Evolutionary conservation across 2,329 filamentous ascomycete species (phyloP).

Genomic region (Dothideomycetes sp.): DNA sequence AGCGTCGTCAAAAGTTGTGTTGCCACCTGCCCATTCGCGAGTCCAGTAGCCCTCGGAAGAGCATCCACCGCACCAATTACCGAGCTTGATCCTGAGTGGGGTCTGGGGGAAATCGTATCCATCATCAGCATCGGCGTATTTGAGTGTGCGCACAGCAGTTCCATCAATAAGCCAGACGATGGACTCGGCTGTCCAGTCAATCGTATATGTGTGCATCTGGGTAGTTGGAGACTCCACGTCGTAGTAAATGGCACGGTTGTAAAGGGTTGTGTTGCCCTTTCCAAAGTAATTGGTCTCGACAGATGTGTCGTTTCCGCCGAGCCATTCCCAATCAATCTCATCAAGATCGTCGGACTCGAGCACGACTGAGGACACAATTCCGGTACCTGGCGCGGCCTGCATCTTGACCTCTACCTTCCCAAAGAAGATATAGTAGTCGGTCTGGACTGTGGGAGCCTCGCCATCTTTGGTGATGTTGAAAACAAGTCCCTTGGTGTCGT

Average conservation of each 20-base stretch:
- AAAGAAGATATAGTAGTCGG: slow-evolving; percentile 78
- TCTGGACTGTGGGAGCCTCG: slow-evolving; percentile 67
- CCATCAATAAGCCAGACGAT: slow-evolving; percentile 63
- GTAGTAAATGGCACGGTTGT: slow-evolving; percentile 56
- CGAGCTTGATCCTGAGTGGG: slow-evolving; percentile 57
- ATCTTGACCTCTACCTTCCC: slow-evolving; percentile 68
- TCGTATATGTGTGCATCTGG: slow-evolving; percentile 59
- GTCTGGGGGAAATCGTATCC: slow-evolving; percentile 67
- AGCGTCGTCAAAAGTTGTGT: slow-evolving; percentile 20
- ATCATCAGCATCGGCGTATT: slow-evolving; percentile 25
- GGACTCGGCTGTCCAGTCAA: slow-evolving; percentile 56
- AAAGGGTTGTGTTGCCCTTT: slow-evolving; percentile 56
- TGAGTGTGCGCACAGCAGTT: slow-evolving; percentile 53
- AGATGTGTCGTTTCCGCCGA: slow-evolving; percentile 52
- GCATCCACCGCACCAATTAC: slow-evolving; percentile 76
- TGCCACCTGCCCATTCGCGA: slow-evolving; percentile 26
- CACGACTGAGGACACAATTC: slow-evolving; percentile 74
- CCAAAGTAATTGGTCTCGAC: slow-evolving; percentile 68
- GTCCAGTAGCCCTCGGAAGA: slow-evolving; percentile 20
- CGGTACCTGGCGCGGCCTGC: slow-evolving; percentile 62
- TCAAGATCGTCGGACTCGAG: slow-evolving; percentile 75
- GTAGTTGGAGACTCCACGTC: slow-evolving; percentile 43
- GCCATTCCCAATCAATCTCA: slow-evolving; percentile 80
- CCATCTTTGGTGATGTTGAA: slow-evolving; percentile 46
- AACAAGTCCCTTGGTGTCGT: slow-evolving; percentile 46